Evolutionary conservation across 1,139 yeast genomes (phyloP).

Genomic region (Candida sojae): DNA sequence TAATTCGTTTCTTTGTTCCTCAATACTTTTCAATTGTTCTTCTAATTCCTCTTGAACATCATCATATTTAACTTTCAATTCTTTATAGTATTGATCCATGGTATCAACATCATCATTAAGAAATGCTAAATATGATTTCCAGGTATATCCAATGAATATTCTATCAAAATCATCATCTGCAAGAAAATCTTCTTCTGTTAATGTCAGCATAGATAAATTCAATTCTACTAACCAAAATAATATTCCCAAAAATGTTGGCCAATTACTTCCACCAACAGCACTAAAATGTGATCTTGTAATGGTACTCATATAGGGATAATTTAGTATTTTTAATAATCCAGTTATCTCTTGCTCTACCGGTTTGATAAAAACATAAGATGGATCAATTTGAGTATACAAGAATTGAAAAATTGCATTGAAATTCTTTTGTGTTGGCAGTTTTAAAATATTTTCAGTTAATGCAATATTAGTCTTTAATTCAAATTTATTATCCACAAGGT

Average conservation of each 20-base stretch:
- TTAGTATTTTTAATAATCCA: constrained; percentile 59
- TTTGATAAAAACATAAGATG: constrained; percentile 69
- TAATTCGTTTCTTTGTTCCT: constrained; percentile 46
- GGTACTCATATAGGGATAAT: constrained; percentile 80
- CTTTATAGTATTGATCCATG: constrained; percentile 52
- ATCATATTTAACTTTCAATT: constrained; percentile 57
- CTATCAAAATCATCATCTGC: constrained; percentile 52
- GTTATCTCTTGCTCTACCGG: constrained; percentile 74
- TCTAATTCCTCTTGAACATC: constrained; percentile 36
- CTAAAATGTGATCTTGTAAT: constrained; percentile 82
- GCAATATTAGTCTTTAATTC: constrained; percentile 76
- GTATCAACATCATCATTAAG: constrained; percentile 66
- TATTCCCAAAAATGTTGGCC: constrained; percentile 85
- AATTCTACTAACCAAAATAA: constrained; percentile 75
- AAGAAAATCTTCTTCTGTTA: constrained; percentile 22
- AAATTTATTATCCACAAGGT: constrained; percentile 61
- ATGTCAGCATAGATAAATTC: constrained; percentile 47
- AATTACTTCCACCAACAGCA: constrained; percentile 89
- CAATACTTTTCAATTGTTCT: constrained; percentile 39
- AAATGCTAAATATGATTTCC: constrained; percentile 68
- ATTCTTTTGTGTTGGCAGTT: constrained; percentile 86
- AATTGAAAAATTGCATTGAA: constrained; percentile 79
- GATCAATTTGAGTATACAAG: constrained; percentile 75
- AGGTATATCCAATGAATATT: constrained; percentile 65
- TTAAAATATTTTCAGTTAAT: constrained; percentile 62